phyloP scores from a whole-genome alignment of 1,284 basidiomycete species.

The Irpex sp. region DNA sequence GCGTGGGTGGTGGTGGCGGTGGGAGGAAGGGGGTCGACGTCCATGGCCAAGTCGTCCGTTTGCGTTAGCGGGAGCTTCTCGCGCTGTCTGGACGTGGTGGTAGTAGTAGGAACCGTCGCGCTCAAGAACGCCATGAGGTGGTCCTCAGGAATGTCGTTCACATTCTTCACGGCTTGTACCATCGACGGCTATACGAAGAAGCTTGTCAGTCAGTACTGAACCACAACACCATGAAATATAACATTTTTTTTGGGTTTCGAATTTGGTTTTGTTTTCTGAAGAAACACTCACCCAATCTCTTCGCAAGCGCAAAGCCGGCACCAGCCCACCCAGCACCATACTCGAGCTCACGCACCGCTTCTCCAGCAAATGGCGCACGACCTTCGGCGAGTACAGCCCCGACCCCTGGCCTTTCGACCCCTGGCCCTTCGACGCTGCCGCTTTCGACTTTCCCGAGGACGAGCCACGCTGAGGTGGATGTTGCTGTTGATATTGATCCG shows the following conservation, averaged over 20 bases:
- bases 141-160: constrained; percentile 59
- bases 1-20: too few relatives aligned
- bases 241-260: too few relatives aligned
- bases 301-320: constrained; percentile 44
- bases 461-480: too few relatives aligned
- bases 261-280: neutral
- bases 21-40: constrained; percentile 39
- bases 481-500: too few relatives aligned
- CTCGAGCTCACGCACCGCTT: constrained; percentile 47
- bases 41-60: constrained; percentile 43
- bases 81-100: constrained; percentile 22
- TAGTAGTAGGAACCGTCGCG: constrained; percentile 28
- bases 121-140: constrained; percentile 54
- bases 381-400: constrained; percentile 43
- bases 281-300: constrained; percentile 62
- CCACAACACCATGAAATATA: too few relatives aligned
- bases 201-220: constrained; percentile 4
- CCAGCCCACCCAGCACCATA: constrained; percentile 57
- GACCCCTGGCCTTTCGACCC: too few relatives aligned
- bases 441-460: too few relatives aligned
- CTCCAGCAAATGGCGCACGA: constrained; percentile 53
- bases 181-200: constrained; percentile 44
- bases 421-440: too few relatives aligned
- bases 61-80: constrained; percentile 3
- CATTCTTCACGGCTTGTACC: constrained; percentile 44